A percentile compares a stretch with the other conserved stretches of the same genome.
These are phyloP conservation scores for Leccinum holopus DNA, from an alignment of 1,284 basidiomycete genomes.

Conservation along the genomic window DNA sequence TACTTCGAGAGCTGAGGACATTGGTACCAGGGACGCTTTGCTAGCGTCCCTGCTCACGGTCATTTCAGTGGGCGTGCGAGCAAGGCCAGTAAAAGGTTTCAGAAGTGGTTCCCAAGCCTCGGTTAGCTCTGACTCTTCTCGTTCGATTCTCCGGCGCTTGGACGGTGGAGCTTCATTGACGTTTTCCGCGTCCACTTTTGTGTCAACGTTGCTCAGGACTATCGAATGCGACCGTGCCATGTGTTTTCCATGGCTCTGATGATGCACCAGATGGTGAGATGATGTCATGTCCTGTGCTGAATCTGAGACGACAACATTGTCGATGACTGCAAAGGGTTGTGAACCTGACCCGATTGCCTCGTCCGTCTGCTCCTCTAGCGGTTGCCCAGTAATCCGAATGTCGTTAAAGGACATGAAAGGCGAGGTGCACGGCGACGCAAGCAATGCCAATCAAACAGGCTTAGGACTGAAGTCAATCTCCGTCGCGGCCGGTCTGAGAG, in stretches of 20 bases:
- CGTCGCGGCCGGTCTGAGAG: neutral
- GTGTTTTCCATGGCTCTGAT: constrained; percentile 3
- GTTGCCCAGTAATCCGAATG: neutral
- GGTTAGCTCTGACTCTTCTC: constrained; percentile 1
- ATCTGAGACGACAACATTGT: constrained; percentile 15
- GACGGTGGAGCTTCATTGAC: neutral
- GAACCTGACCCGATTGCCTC: neutral
- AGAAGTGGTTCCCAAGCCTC: neutral
- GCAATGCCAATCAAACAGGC: neutral
- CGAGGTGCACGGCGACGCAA: constrained; percentile 12
- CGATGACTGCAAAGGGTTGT: constrained; percentile 19
- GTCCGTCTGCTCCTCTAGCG: neutral
- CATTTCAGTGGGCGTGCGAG: constrained; percentile 1
- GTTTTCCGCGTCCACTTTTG: constrained; percentile 11
- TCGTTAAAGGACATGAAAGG: constrained; percentile 14
- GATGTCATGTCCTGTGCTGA: neutral
- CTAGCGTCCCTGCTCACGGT: neutral
- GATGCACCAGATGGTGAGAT: neutral
- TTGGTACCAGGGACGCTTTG: neutral
- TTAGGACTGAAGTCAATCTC: constrained; percentile 7
- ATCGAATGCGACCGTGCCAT: neutral
- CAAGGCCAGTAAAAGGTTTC: neutral
- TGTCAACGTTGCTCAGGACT: neutral
- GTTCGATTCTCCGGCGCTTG: constrained; percentile 21
- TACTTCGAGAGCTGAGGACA: neutral